A percentile compares a stretch with the other conserved stretches of the same genome.
Evolutionary conservation across 441 rosid genomes (phyloP).

Genomic region (Euphorbia schlechtendalii): DNA sequence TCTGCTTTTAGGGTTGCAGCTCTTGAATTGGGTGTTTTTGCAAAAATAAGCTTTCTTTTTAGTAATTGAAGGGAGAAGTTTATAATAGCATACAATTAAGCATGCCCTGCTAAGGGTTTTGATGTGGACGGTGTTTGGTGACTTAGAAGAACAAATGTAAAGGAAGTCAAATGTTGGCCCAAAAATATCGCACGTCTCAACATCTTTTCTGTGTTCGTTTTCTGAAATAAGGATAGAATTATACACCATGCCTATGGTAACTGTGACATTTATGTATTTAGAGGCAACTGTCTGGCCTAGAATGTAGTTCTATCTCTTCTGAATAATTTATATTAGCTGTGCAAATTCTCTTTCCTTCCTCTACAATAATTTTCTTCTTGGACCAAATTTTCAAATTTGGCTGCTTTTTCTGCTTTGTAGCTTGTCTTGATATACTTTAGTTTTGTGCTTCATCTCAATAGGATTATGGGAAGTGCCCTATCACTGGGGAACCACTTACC

Average conservation of each 20-base stretch:
- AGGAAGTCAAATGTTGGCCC: neutral
- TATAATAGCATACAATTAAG: neutral
- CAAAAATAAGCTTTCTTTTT: neutral
- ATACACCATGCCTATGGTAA: neutral
- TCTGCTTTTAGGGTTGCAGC: constrained; percentile 16
- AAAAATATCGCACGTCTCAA: no score
- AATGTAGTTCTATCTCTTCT: neutral
- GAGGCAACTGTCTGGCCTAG: neutral
- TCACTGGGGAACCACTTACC: constrained; percentile 73
- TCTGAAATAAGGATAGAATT: neutral
- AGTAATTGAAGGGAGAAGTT: neutral
- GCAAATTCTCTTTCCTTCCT: neutral
- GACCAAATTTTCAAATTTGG: neutral
- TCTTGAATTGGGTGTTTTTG: neutral
- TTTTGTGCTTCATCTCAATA: constrained; percentile 18
- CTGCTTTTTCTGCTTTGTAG: neutral
- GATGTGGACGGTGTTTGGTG: neutral
- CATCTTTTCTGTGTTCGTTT: neutral
- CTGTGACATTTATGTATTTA: neutral
- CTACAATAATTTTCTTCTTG: neutral
- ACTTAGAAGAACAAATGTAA: neutral
- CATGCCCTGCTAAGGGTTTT: neutral
- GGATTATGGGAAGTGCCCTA: constrained; percentile 95
- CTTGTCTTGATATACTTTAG: neutral
- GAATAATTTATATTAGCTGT: neutral